phyloP scores from a whole-genome alignment of 371 early-diverging fungal species.

The Apophysomyces variabilis region DNA sequence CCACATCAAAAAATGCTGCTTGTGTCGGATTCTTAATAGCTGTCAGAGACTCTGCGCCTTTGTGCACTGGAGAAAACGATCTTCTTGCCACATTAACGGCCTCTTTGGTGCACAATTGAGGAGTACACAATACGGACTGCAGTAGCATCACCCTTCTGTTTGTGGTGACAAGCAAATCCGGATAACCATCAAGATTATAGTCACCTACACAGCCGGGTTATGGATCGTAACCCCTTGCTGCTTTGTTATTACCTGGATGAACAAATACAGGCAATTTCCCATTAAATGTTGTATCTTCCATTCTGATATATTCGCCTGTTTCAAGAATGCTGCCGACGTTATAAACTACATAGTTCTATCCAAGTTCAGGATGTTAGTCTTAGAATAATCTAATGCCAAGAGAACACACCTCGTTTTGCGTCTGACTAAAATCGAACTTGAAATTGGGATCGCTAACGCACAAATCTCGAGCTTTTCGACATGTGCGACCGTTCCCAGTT shows the following conservation, averaged over 20 bases:
- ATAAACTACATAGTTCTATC: slow-evolving; percentile 51
- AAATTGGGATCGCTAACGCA: slow-evolving; percentile 81
- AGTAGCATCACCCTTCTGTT: slow-evolving; percentile 56
- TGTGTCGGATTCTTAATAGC: slow-evolving; percentile 53
- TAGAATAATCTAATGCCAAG: background rate
- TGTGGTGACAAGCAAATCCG: slow-evolving; percentile 77
- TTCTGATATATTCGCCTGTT: slow-evolving; percentile 52
- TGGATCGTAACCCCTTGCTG: background rate
- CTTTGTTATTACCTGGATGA: slow-evolving; percentile 33
- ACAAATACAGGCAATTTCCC: slow-evolving; percentile 63
- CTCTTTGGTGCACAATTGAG: slow-evolving; percentile 40
- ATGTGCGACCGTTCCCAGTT: slow-evolving; percentile 31
- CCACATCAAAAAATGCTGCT: slow-evolving; percentile 85
- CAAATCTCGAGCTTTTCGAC: slow-evolving; percentile 68
- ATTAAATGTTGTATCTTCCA: slow-evolving; percentile 52
- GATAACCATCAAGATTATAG: slow-evolving; percentile 90
- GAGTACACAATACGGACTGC: slow-evolving; percentile 63
- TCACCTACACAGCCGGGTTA: slow-evolving; percentile 62
- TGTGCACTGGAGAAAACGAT: slow-evolving; percentile 58
- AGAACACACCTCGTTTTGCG: slow-evolving; percentile 43
- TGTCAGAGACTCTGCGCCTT: slow-evolving; percentile 65
- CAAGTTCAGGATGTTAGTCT: background rate
- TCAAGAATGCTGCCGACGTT: slow-evolving; percentile 50
- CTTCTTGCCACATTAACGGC: slow-evolving; percentile 54
- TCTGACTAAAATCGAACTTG: slow-evolving; percentile 60